phyloP scores from a whole-genome alignment of 225 moss, liverwort and hornwort species.

The Lunularia cruciata region DNA sequence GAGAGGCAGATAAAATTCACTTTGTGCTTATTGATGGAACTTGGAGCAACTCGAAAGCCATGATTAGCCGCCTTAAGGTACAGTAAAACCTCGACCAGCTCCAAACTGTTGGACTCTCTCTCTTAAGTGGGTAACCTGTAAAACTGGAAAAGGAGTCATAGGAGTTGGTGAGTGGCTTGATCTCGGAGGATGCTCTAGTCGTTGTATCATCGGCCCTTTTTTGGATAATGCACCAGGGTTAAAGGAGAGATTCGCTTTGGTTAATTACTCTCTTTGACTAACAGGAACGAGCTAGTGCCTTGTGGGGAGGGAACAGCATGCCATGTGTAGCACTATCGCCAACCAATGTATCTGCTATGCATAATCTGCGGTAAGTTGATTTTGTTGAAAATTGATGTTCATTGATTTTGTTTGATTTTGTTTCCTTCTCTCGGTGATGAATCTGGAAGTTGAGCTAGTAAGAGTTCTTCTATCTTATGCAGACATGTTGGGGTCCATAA shows the following conservation, averaged over 20 bases:
- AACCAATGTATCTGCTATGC: conserved; percentile 80
- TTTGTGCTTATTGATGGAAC: conserved; percentile 94
- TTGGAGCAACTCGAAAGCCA: conserved; percentile 96
- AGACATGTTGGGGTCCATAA: too few species aligned
- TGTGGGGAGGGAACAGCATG: conserved; percentile 68
- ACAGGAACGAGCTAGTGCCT: conserved; percentile 60
- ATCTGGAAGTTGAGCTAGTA: too few species aligned
- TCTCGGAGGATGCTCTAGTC: too few species aligned
- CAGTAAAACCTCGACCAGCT: too few species aligned
- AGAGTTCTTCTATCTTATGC: too few species aligned
- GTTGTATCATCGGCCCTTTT: too few species aligned
- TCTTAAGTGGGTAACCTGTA: too few species aligned
- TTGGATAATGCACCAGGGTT: neutral
- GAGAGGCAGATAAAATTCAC: conserved; percentile 49
- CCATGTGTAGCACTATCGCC: conserved; percentile 62
- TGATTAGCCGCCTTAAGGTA: conserved; percentile 88
- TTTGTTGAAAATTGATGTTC: neutral
- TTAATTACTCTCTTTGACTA: neutral
- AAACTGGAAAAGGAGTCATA: too few species aligned
- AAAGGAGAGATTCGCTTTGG: neutral
- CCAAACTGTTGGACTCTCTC: too few species aligned
- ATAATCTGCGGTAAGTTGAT: conserved; percentile 56
- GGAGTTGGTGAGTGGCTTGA: too few species aligned
- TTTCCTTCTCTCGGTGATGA: too few species aligned
- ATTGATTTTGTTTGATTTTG: neutral